These are phyloP conservation scores for Pseudopyricularia cyperi DNA, from an alignment of 2,329 filamentous ascomycete genomes.

Conservation along the genomic window DNA sequence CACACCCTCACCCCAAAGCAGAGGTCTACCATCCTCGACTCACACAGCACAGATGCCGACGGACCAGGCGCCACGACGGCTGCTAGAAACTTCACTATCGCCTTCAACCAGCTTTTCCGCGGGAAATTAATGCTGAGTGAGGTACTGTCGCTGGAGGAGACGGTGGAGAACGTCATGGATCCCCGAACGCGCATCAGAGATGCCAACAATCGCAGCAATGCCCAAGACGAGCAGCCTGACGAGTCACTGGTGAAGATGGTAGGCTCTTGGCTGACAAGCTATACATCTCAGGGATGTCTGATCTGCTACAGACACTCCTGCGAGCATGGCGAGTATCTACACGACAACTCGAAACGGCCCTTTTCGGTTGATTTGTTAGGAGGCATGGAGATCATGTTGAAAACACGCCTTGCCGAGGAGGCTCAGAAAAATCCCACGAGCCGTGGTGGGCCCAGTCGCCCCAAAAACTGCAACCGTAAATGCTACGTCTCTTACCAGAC, in stretches of 20 bases:
- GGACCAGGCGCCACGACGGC: constrained; percentile 27
- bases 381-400: constrained; percentile 7
- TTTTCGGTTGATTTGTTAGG: constrained; percentile 31
- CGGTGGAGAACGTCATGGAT: constrained; percentile 39
- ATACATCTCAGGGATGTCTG: constrained; percentile 42
- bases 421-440: constrained; percentile 13
- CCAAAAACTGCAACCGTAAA: constrained; percentile 21
- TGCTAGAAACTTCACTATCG: constrained; percentile 39
- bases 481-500: constrained; percentile 27
- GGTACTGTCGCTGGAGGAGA: constrained; percentile 39
- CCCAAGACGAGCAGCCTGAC: constrained; percentile 21
- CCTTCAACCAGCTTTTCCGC: constrained; percentile 43
- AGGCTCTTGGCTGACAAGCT: constrained; percentile 38
- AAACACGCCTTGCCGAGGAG: constrained; percentile 12
- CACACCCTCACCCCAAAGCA: constrained; percentile 36
- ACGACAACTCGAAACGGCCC: constrained; percentile 36
- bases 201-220: constrained; percentile 18
- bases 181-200: constrained; percentile 40
- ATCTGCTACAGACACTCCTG: constrained; percentile 48
- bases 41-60: constrained; percentile 25
- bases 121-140: constrained; percentile 34
- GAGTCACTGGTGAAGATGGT: constrained; percentile 22
- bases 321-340: constrained; percentile 46
- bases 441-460: not conserved
- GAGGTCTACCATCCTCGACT: constrained; percentile 36